Base-by-base conservation (phyloP, 306 rosid species). In the Gynostemma pentaphyllum region DNA sequence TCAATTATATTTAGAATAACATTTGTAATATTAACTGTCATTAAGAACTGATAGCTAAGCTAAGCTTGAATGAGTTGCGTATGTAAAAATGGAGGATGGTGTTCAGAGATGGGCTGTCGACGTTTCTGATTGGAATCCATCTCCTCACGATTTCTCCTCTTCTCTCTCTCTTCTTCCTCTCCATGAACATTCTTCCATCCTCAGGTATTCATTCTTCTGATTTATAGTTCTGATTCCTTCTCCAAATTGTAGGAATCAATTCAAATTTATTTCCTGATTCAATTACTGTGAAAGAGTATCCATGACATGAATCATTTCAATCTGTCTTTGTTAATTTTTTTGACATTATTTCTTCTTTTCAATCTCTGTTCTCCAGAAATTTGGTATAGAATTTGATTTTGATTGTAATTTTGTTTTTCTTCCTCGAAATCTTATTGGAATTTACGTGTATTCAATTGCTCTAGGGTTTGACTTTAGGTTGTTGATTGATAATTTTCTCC, bases 91-190 rank as follows among this genome's bases (percentile, higher is more conserved):
- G 97, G 92, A 80, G 66, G 69, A 72, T 56, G 88, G 90, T 9
- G 85, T 81, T 16, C 81, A 54, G 72, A 78, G 97, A 74, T 85
- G 97, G 96, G 73, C 78, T 4, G 87, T 85, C 0, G 79, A 90
- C 74, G 70, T 85, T 62, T 85, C 97, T 1, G 69, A 77, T 71
- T 90, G 97, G 97, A 75, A 87, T 24, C 91, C 96, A 32, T 73
- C 67, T 29, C 82, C 95, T 22, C 34, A 0, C 1, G 70, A 81
- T 22, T 81, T 87, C 70, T 73, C 80, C 68, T 76, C 41, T 36
- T 84, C 82, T 18, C 85, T 90, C 59, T 73, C 83, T 70, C 74
- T 78, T 47, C 86, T 90, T 22, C 95, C 96, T 56, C 55, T 67
- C 6, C 66, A 64, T 4, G 62, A 87, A 0, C 95, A 70, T 72